Evolutionary conservation across 805 yeast genomes (phyloP).

Genomic region (Candida endomychidarum): DNA sequence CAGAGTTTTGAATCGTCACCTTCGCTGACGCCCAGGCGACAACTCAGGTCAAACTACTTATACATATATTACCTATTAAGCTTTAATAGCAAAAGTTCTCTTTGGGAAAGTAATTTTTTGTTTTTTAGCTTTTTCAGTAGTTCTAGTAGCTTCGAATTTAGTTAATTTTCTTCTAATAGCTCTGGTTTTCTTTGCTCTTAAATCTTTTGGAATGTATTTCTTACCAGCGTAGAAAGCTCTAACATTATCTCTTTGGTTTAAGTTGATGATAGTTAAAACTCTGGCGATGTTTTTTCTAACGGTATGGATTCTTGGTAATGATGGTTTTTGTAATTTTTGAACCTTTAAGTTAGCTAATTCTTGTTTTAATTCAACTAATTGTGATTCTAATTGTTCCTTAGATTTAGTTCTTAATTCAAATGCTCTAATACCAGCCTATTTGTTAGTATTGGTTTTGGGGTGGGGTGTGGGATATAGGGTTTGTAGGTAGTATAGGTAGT

Average conservation of each 20-base stretch:
- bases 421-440: constrained; percentile 86
- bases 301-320: constrained; percentile 93
- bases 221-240: constrained; percentile 93
- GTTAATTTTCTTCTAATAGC: constrained; percentile 98
- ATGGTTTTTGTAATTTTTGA: constrained; percentile 89
- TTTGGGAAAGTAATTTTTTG: constrained; percentile 94
- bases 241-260: constrained; percentile 92
- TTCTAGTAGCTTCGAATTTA: constrained; percentile 75
- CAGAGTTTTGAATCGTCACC: too few species aligned
- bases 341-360: constrained; percentile 95
- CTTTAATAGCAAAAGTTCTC: constrained; percentile 98
- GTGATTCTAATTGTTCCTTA: constrained; percentile 92
- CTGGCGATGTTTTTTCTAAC: constrained; percentile 99
- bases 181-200: constrained; percentile 99
- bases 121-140: constrained; percentile 90
- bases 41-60: too few species aligned
- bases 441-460: constrained; percentile 19
- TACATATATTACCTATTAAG: constrained; percentile 48
- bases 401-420: constrained; percentile 96
- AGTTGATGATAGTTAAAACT: constrained; percentile 95
- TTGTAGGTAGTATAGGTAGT: constrained; percentile 15
- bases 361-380: constrained; percentile 94
- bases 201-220: constrained; percentile 96
- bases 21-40: too few species aligned
- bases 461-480: not conserved